A percentile compares a stretch with the other conserved stretches of the same genome.
Conservation (phyloP, 305 asterid genomes). For the Withania somnifera region DNA sequence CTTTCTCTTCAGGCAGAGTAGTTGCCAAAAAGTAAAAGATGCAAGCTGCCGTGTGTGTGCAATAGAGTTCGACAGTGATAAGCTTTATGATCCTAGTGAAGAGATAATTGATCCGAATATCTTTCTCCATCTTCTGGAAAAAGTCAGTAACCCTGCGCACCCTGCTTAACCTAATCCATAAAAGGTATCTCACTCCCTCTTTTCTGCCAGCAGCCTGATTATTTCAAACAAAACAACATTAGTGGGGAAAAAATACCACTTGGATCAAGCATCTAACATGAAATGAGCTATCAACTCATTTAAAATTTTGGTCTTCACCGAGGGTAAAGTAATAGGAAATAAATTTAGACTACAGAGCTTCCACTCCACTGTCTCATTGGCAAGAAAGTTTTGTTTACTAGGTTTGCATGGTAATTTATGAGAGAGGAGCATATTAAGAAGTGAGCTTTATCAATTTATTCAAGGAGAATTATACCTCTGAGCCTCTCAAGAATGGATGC, state of each 20-base stretch:
- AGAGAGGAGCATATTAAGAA: background rate
- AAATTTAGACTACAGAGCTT: background rate
- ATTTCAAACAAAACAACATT: background rate
- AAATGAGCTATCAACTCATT: background rate
- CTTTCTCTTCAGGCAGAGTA: conserved; percentile 14
- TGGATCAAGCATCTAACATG: background rate
- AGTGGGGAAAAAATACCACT: background rate
- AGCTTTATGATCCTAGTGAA: conserved; percentile 15
- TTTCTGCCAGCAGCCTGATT: conserved; percentile 8
- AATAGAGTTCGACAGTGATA: conserved; percentile 14
- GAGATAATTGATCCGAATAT: conserved; percentile 17
- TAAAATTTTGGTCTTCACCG: background rate
- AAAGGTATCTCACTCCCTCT: conserved; percentile 11
- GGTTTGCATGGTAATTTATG: background rate
- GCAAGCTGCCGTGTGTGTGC: conserved; percentile 20
- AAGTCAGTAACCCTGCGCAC: conserved; percentile 4
- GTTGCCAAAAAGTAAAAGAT: conserved; percentile 19
- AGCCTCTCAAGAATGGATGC: background rate
- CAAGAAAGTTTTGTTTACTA: background rate
- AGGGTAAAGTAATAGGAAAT: background rate
- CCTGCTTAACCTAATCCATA: conserved; percentile 16
- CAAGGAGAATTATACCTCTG: background rate
- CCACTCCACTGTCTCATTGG: background rate
- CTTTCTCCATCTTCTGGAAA: conserved; percentile 16
- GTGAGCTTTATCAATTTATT: background rate